Percentiles rank a stretch among this genome's conserved stretches.
These are phyloP conservation scores for Fragosphaeria purpurea DNA, from an alignment of 2,329 filamentous ascomycete genomes.

Conservation along the genomic window DNA sequence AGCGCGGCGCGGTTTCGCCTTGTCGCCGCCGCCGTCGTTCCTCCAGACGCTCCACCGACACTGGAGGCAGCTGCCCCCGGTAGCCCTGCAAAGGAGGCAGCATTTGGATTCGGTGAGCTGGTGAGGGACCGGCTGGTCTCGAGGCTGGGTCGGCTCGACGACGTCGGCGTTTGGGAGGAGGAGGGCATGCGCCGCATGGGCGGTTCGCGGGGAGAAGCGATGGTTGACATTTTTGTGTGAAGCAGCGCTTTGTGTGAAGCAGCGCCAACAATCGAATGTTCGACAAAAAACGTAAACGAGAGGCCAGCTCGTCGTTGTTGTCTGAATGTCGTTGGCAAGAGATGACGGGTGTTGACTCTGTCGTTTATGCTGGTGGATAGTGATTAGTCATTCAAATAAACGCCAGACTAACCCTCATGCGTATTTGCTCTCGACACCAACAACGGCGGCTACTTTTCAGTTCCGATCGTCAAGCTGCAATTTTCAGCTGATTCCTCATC, in stretches of 20 bases:
- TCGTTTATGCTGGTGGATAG: no score
- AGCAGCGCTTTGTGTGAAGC: no score
- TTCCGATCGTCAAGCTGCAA: no score
- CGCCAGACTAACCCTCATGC: no score
- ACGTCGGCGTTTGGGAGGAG: conserved; percentile 48
- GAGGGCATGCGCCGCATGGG: conserved; percentile 48
- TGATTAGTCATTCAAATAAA: no score
- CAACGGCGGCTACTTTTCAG: no score
- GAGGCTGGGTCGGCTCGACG: conserved; percentile 65
- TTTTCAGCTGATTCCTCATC: no score
- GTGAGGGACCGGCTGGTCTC: conserved; percentile 53
- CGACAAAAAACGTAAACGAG: neutral
- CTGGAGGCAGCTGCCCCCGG: conserved; percentile 3
- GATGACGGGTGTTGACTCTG: no score
- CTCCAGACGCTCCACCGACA: conserved; percentile 6
- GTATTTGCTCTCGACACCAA: no score
- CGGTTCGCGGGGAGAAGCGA: conserved; percentile 51
- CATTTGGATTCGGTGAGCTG: conserved; percentile 39
- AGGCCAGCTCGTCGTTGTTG: no score
- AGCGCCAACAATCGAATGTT: no score
- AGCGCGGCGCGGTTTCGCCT: conserved; percentile 71
- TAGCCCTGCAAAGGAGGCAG: conserved; percentile 11
- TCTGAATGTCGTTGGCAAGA: no score
- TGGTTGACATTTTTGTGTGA: conserved; percentile 46
- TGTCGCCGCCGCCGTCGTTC: conserved; percentile 23